phyloP scores from a whole-genome alignment of 192 early-diverging fungal species.

The Mortierella antarctica region DNA sequence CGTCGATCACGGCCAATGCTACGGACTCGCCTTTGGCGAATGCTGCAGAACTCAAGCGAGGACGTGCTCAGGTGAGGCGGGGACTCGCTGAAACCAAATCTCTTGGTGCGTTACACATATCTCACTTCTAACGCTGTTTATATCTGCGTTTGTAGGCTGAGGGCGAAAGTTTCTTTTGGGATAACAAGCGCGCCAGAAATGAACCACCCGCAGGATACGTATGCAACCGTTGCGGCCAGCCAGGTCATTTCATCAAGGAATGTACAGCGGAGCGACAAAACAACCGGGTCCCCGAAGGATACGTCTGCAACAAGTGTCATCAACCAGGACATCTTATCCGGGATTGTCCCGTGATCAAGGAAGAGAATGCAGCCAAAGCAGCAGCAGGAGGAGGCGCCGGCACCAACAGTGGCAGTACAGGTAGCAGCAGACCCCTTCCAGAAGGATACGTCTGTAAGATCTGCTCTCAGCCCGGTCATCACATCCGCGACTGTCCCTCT shows the following conservation, averaged over 20 bases:
- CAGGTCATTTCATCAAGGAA: conserved; percentile 59
- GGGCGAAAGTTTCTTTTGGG: conserved; percentile 37
- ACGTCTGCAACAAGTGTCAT: conserved; percentile 63
- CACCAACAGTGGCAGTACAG: too few relatives aligned
- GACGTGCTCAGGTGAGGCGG: conserved; percentile 19
- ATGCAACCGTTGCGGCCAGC: conserved; percentile 57
- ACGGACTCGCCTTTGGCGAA: conserved; percentile 57
- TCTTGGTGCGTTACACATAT: neutral
- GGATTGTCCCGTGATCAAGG: conserved; percentile 58
- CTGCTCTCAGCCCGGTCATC: conserved; percentile 74
- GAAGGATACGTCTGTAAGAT: conserved; percentile 68
- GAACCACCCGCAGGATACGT: conserved; percentile 60
- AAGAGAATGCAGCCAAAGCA: conserved; percentile 24
- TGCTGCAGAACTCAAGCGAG: conserved; percentile 37
- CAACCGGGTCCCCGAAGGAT: conserved; percentile 30
- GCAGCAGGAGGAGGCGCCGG: too few relatives aligned
- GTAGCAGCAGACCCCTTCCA: conserved; percentile 49
- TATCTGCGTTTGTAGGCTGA: neutral
- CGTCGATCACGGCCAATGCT: conserved; percentile 62
- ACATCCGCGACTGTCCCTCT: conserved; percentile 70
- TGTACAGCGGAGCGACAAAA: conserved; percentile 48
- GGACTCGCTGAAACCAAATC: neutral
- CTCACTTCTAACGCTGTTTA: neutral
- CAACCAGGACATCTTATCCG: conserved; percentile 65
- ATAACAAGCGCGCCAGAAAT: conserved; percentile 30